phyloP scores from a whole-genome alignment of 768 basidiomycete species.

The Pulveroboletus sp. region DNA sequence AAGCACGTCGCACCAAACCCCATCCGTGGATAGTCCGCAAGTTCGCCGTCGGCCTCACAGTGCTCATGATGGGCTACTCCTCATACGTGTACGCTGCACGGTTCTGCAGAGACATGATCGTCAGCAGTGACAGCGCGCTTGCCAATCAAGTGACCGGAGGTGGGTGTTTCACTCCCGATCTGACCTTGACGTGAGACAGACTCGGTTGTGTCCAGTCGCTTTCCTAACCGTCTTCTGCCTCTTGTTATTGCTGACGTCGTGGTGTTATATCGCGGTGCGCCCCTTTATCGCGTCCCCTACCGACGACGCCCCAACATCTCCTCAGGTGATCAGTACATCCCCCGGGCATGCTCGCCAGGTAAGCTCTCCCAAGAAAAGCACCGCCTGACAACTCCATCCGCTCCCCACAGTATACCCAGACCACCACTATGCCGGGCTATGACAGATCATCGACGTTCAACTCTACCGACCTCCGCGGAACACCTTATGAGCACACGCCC shows the following conservation, averaged over 20 bases:
- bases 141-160: slow-evolving; percentile 56
- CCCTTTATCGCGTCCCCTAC: background rate
- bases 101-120: slow-evolving; percentile 70
- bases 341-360: slow-evolving; percentile 71
- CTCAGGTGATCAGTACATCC: slow-evolving; percentile 58
- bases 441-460: slow-evolving; percentile 20
- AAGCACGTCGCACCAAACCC: slow-evolving; percentile 40
- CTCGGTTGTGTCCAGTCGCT: slow-evolving; percentile 44
- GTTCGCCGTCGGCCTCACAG: slow-evolving; percentile 54
- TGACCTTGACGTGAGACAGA: slow-evolving; percentile 5
- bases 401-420: slow-evolving; percentile 24
- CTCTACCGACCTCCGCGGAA: slow-evolving; percentile 25
- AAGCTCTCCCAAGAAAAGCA: slow-evolving; percentile 23
- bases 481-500: slow-evolving; percentile 26
- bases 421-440: slow-evolving; percentile 19
- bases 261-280: slow-evolving; percentile 74
- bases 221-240: slow-evolving; percentile 61
- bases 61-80: slow-evolving; percentile 62
- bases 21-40: slow-evolving; percentile 78
- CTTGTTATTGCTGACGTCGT: slow-evolving; percentile 66
- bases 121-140: slow-evolving; percentile 37
- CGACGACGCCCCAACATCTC: background rate
- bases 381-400: background rate
- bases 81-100: slow-evolving; percentile 76
- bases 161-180: slow-evolving; percentile 41